phyloP scores from a whole-genome alignment of 495 filamentous ascomycete species.

The Massariosphaeria phaeospora region DNA sequence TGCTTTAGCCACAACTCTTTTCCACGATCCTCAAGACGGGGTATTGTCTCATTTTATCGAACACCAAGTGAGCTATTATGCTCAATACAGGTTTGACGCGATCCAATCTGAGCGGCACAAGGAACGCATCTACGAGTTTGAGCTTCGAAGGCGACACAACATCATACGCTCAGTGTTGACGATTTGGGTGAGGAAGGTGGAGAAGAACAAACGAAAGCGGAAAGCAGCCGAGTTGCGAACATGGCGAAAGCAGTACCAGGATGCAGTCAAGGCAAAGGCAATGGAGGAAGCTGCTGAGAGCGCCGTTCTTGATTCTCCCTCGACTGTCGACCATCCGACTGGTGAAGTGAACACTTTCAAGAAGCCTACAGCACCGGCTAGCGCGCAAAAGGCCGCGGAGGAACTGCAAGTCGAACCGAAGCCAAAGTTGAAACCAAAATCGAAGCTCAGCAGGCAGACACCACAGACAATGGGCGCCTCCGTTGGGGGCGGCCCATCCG shows the following conservation, averaged over 20 bases:
- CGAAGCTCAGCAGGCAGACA: background rate
- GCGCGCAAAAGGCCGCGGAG: background rate
- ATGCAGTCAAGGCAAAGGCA: background rate
- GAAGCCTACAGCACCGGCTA: constrained; percentile 5
- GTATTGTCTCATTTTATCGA: constrained; percentile 23
- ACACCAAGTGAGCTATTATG: too few relatives aligned
- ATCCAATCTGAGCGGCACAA: too few relatives aligned
- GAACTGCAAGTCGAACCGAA: background rate
- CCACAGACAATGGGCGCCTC: background rate
- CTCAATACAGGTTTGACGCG: too few relatives aligned
- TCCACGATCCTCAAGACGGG: constrained; percentile 6
- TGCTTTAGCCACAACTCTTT: background rate
- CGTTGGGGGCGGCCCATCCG: background rate
- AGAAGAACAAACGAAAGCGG: background rate
- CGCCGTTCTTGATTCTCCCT: too few relatives aligned
- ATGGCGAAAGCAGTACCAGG: background rate
- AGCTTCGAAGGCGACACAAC: background rate
- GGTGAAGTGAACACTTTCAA: constrained; percentile 1
- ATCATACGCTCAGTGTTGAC: background rate
- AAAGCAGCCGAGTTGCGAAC: background rate
- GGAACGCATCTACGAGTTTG: too few relatives aligned
- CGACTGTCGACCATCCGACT: background rate
- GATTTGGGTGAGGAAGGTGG: background rate
- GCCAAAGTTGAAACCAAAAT: background rate
- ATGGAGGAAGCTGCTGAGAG: too few relatives aligned